Evolutionary conservation across 208 protist species (phyloP).

Genomic region (Acanthamoeba healyi): DNA sequence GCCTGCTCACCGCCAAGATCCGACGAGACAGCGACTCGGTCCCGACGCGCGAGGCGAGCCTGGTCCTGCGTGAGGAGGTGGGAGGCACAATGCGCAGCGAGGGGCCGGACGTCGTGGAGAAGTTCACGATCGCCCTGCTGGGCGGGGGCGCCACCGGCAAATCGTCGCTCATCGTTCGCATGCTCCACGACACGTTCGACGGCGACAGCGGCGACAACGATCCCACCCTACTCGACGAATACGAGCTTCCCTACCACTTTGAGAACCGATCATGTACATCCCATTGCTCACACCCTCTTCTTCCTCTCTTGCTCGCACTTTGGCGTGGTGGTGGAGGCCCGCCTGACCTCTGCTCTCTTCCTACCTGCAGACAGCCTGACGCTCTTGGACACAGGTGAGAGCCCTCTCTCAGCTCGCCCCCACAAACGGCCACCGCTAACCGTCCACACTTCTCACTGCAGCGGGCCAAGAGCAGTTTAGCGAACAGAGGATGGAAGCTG

Average conservation of each 20-base stretch:
- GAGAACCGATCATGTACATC: conserved; percentile 54
- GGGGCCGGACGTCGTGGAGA: neutral
- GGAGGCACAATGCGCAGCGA: neutral
- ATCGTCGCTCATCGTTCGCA: conserved; percentile 44
- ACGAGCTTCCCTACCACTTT: conserved; percentile 4
- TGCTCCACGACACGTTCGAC: conserved; percentile 11
- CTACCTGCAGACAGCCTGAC: neutral
- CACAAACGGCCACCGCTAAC: neutral
- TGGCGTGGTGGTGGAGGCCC: neutral
- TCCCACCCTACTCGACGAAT: conserved; percentile 60
- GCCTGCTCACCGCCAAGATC: no score
- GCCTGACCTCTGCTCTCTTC: neutral
- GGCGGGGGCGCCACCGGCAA: conserved; percentile 52
- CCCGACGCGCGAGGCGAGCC: no score
- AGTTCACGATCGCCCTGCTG: neutral
- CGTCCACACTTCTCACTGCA: neutral
- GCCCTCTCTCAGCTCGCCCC: neutral
- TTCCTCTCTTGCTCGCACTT: neutral
- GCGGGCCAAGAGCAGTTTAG: conserved; percentile 60
- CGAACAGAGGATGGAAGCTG: neutral
- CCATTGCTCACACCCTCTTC: neutral
- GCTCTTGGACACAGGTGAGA: neutral
- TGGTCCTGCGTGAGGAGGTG: neutral
- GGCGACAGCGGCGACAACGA: neutral
- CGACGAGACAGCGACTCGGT: no score